Evolutionary conservation across 2,329 filamentous ascomycete species (phyloP).

Genomic region (Verticillium zaregamsianum): DNA sequence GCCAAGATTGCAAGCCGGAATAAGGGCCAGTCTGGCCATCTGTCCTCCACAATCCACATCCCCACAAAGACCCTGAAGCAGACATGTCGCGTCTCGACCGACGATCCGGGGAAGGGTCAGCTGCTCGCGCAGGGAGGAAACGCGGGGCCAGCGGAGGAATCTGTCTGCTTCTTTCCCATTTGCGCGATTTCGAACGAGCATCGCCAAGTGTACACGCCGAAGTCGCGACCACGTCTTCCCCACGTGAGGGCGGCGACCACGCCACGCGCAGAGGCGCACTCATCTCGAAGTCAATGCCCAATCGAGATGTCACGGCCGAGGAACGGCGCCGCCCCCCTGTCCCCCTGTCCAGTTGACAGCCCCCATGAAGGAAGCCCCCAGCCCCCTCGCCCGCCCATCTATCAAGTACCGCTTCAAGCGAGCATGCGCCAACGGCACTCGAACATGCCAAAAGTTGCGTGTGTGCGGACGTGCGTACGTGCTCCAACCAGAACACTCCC

Average conservation of each 20-base stretch:
- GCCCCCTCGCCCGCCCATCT: too few relatives aligned
- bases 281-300: not conserved
- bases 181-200: not conserved
- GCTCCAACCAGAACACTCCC: not conserved
- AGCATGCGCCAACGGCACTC: not conserved
- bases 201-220: not conserved
- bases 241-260: not conserved
- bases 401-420: not conserved
- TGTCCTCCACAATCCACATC: not conserved
- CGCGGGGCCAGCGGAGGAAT: not conserved
- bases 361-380: too few relatives aligned
- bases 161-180: not conserved
- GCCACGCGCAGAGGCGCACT: not conserved
- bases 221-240: not conserved
- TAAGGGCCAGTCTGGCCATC: not conserved
- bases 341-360: not conserved
- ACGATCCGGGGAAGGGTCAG: not conserved
- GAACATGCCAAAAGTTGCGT: not conserved
- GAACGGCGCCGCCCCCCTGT: not conserved
- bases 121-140: too few relatives aligned
- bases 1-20: not conserved
- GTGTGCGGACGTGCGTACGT: not conserved
- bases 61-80: not conserved
- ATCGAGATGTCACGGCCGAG: not conserved
- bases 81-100: not conserved